A percentile compares a stretch with the other conserved stretches of the same genome.
These are phyloP conservation scores for Centaurea solstitialis DNA, from an alignment of 129 eudicot genomes.

Conservation along the genomic window DNA sequence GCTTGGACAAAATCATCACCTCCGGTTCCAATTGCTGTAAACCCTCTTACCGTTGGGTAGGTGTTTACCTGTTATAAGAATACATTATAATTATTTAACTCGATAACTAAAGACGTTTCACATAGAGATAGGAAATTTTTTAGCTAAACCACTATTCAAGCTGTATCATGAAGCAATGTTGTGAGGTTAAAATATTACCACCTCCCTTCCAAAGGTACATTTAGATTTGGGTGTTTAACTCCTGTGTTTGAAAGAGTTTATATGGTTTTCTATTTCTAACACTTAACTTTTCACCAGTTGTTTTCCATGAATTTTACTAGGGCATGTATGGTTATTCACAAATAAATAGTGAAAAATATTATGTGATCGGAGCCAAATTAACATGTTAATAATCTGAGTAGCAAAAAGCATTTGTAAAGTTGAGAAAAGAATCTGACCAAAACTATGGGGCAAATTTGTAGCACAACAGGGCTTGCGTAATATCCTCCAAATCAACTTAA, in stretches of 20 bases:
- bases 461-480: background rate
- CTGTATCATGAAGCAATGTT: background rate
- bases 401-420: background rate
- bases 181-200: background rate
- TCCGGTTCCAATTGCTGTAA: conserved; percentile 97
- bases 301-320: background rate
- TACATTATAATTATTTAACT: conserved; percentile 3
- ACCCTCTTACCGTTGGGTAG: conserved; percentile 91
- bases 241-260: background rate
- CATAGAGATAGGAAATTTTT: background rate
- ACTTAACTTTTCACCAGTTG: background rate
- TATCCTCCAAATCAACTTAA: too few species aligned
- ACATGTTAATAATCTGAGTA: background rate
- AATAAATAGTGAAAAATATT: background rate
- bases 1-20: conserved; percentile 98
- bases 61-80: conserved; percentile 60
- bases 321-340: background rate
- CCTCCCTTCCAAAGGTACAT: background rate
- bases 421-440: background rate
- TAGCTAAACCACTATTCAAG: background rate
- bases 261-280: background rate
- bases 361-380: background rate
- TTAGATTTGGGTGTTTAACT: background rate
- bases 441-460: background rate
- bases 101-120: background rate